These are phyloP conservation scores for Phialophora tarda DNA, from an alignment of 2,329 filamentous ascomycete species.

Conservation along the genomic window DNA sequence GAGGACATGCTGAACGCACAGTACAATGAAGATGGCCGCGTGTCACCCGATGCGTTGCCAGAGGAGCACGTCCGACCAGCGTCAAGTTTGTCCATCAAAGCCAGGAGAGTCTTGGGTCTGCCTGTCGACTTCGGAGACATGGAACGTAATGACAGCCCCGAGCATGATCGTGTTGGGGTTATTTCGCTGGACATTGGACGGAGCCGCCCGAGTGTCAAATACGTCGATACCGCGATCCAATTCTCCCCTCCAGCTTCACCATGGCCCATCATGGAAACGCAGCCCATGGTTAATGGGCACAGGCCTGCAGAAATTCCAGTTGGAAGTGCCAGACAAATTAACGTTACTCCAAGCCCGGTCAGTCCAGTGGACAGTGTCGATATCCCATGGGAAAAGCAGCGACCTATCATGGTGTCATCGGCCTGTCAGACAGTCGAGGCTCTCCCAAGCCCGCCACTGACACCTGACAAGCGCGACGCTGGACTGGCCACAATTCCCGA, in stretches of 20 bases:
- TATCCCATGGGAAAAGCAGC: slow-evolving; percentile 34
- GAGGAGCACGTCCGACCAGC: slow-evolving; percentile 48
- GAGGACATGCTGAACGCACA: slow-evolving; percentile 62
- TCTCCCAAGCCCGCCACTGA: slow-evolving; percentile 46
- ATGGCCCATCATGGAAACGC: slow-evolving; percentile 45
- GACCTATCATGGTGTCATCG: slow-evolving; percentile 49
- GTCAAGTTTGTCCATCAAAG: slow-evolving; percentile 52
- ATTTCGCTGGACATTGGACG: slow-evolving; percentile 13
- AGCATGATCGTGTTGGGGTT: slow-evolving; percentile 32
- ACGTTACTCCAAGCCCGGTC: slow-evolving; percentile 24
- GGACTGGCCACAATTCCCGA: slow-evolving; percentile 36
- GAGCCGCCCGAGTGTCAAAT: slow-evolving; percentile 50
- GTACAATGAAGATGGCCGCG: slow-evolving; percentile 73
- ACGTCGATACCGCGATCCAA: slow-evolving; percentile 79
- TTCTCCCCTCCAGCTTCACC: slow-evolving; percentile 84
- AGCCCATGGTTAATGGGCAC: slow-evolving; percentile 60
- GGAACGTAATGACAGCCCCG: slow-evolving; percentile 40
- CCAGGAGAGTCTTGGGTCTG: slow-evolving; percentile 54
- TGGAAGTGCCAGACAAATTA: slow-evolving; percentile 24
- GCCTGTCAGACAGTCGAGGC: slow-evolving; percentile 52
- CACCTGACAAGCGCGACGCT: slow-evolving; percentile 41
- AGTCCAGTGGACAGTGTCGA: slow-evolving; percentile 33
- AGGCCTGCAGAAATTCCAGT: slow-evolving; percentile 30
- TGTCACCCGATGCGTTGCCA: slow-evolving; percentile 50
- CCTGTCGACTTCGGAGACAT: slow-evolving; percentile 45